Base-by-base conservation (phyloP, 352 stramenopile genomes). In the Salisapilia sapeloensis region DNA sequence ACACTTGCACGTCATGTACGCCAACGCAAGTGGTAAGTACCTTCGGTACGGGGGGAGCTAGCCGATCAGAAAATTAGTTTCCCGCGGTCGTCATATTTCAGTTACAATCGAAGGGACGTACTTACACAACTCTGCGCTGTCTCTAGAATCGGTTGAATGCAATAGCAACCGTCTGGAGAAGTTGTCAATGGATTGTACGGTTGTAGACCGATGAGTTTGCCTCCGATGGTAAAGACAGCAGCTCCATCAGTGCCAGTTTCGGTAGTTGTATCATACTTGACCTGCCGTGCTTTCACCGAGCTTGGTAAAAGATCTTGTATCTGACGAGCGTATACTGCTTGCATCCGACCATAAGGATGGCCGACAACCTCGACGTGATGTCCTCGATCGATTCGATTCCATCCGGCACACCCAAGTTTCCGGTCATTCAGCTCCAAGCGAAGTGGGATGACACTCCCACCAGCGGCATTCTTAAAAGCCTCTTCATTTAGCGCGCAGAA, bases 191-290 rank as follows among this genome's bases (percentile, higher is more conserved):
- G 38, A 11, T 42, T 29, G 22, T 61, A 71, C 18, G 40, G 37
- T 37, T 76, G 62, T 18, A 77, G 34, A 7, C 66, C 66, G 2
- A 82, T 28, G 24, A 82, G 35, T 27, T 69, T 77, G 2, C 66
- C 66, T 6, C 60, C 53, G 2, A 55, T 55, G 4, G 62, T 79
- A 42, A 77, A 82, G 14, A 77, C 56, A 7, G 41, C 57, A 27
- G 40, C 55, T 3, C 57, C 60, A 2, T 53, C 48, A 0, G 49
- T 24, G 2, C 60, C 60, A 1, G 31, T 60, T 33, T 79, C 63
- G 26, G 48, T 66, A 20, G 41, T 29, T n/a, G 23, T 13, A 20
- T 77, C 56, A 22, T 60, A 71, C 18, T 69, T 33, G 16, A 82
- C 29, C 19, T 42, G 34, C 15, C 60, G 38, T n/a, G 62, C 60